Evolutionary conservation across 108 stramenopile genomes (phyloP).

Genomic region (Conticribra weissflogii): DNA sequence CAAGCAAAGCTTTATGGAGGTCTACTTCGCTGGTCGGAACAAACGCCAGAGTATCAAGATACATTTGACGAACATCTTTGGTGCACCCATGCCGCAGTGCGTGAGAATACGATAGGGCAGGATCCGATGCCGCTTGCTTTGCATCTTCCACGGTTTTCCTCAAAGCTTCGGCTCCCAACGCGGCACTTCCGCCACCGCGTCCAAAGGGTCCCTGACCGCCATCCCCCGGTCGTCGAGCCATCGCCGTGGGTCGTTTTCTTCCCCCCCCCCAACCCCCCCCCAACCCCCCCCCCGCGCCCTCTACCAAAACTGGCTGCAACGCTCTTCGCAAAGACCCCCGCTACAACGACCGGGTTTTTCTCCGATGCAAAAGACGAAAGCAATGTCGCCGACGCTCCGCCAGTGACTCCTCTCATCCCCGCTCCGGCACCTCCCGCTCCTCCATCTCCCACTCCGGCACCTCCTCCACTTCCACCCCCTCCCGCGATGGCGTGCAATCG

Average conservation of each 20-base stretch:
- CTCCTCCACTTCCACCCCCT: slow-evolving; percentile 9
- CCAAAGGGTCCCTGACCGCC: slow-evolving; percentile 1
- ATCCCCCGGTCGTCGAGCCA: slow-evolving; percentile 24
- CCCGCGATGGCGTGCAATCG: slow-evolving; percentile 58
- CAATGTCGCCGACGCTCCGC: slow-evolving; percentile 57
- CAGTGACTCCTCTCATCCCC: slow-evolving; percentile 38
- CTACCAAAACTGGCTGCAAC: slow-evolving; percentile 30
- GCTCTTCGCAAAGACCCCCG: slow-evolving; percentile 41
- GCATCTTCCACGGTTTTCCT: slow-evolving; percentile 51
- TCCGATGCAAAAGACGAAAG: slow-evolving; percentile 70
- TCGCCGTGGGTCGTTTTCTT: slow-evolving; percentile 57
- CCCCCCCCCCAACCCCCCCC: slow-evolving; percentile 25
- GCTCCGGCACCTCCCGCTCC: slow-evolving; percentile 32
- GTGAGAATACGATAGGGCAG: slow-evolving; percentile 66
- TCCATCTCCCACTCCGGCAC: neutral
- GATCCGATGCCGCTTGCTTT: slow-evolving; percentile 69
- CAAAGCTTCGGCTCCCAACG: slow-evolving; percentile 24
- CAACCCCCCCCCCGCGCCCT: slow-evolving; percentile 9
- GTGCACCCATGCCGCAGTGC: slow-evolving; percentile 88
- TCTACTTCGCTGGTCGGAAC: slow-evolving; percentile 71
- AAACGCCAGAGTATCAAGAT: slow-evolving; percentile 56
- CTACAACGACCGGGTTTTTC: slow-evolving; percentile 61
- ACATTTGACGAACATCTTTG: slow-evolving; percentile 83
- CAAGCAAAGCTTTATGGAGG: slow-evolving; percentile 55
- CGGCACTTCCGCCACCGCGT: slow-evolving; percentile 11